Evolutionary conservation across 805 yeast species (phyloP).

Genomic region (Yarrowia porcina): DNA sequence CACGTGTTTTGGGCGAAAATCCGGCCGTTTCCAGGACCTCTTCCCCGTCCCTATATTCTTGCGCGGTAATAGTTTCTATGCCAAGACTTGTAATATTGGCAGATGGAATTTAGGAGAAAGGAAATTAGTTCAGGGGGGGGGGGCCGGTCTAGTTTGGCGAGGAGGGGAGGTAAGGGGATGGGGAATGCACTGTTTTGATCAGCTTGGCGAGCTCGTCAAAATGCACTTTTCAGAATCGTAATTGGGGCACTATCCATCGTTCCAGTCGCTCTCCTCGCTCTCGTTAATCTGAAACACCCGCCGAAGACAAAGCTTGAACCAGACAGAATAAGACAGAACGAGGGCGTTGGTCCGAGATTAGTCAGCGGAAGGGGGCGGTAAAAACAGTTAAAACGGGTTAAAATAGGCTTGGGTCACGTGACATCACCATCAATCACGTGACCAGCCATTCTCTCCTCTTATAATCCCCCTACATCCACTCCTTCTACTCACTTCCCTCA

Average conservation of each 20-base stretch:
- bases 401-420: background rate
- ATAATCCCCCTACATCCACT: background rate
- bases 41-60: background rate
- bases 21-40: background rate
- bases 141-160: too few relatives aligned
- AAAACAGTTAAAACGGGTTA: too few relatives aligned
- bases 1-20: too few relatives aligned
- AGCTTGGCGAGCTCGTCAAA: background rate
- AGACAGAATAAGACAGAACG: too few relatives aligned
- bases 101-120: too few relatives aligned
- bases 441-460: background rate
- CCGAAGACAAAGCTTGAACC: background rate
- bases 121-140: too few relatives aligned
- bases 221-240: background rate
- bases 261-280: background rate
- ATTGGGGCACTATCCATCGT: background rate
- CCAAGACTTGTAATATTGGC: too few relatives aligned
- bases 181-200: background rate
- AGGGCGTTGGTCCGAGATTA: too few relatives aligned
- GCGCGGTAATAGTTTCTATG: background rate
- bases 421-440: background rate
- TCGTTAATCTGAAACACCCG: background rate
- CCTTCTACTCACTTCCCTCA: background rate
- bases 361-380: too few relatives aligned
- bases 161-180: too few relatives aligned